Conservation (phyloP, 2,329 filamentous ascomycete genomes). For the Bipolaris sorokiniana region DNA sequence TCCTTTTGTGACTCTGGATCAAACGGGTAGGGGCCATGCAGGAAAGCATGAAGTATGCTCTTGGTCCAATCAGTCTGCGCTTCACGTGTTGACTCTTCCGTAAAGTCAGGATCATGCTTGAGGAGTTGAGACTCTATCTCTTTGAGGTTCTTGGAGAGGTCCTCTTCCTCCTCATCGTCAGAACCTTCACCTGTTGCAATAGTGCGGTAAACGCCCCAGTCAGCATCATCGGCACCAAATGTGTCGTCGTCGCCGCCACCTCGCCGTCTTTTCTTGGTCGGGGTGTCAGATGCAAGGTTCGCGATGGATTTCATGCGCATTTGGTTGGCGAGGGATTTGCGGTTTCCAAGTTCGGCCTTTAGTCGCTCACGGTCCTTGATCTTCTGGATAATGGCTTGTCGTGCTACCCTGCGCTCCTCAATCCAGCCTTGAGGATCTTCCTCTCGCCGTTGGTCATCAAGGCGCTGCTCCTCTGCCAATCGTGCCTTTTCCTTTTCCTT, state of each 20-base stretch:
- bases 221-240: conserved; percentile 95
- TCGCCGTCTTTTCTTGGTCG: conserved; percentile 79
- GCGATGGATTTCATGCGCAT: conserved; percentile 99
- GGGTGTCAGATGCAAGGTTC: conserved; percentile 89
- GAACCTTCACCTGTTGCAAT: conserved; percentile 82
- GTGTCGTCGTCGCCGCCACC: conserved; percentile 92
- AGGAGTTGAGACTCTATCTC: conserved; percentile 83
- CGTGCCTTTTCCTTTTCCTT: conserved; percentile 92
- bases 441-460: conserved; percentile 82
- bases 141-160: conserved; percentile 75
- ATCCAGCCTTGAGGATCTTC: conserved; percentile 89
- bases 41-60: conserved; percentile 85
- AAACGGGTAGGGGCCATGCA: conserved; percentile 85
- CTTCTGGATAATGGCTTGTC: conserved; percentile 72
- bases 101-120: conserved; percentile 84
- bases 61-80: conserved; percentile 96
- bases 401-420: conserved; percentile 76
- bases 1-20: conserved; percentile 80
- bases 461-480: conserved; percentile 78
- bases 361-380: conserved; percentile 94
- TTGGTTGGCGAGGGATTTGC: conserved; percentile 93
- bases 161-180: conserved; percentile 92
- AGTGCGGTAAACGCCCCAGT: conserved; percentile 96
- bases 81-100: conserved; percentile 88
- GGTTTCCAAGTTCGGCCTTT: conserved; percentile 93